Evolutionary conservation across 2,329 filamentous ascomycete genomes (phyloP).

Genomic region (Cladosporium sp.): DNA sequence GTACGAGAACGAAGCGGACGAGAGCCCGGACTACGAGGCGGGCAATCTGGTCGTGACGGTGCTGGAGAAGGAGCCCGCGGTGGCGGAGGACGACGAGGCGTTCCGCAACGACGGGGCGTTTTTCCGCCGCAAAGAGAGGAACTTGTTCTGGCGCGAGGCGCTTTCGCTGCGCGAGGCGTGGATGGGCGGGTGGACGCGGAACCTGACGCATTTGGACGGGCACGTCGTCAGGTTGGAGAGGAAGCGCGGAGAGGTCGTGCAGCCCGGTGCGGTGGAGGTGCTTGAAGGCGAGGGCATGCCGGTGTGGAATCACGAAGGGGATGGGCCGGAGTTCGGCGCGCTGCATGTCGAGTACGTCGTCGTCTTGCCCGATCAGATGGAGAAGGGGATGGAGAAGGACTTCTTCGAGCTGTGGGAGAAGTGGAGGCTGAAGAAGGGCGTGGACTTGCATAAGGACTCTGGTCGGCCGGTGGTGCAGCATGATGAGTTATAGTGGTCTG

Average conservation of each 20-base stretch:
- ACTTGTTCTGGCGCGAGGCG: slow-evolving; percentile 91
- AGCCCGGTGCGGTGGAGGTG: slow-evolving; percentile 78
- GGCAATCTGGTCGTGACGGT: slow-evolving; percentile 84
- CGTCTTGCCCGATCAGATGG: slow-evolving; percentile 90
- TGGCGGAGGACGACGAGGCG: slow-evolving; percentile 53
- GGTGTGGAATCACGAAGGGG: slow-evolving; percentile 68
- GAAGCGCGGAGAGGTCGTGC: slow-evolving; percentile 72
- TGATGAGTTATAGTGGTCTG: slow-evolving; percentile 35
- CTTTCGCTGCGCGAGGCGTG: slow-evolving; percentile 88
- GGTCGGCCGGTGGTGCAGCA: slow-evolving; percentile 46
- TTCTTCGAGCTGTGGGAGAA: slow-evolving; percentile 89
- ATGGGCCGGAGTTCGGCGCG: slow-evolving; percentile 51
- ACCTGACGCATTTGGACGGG: slow-evolving; percentile 89
- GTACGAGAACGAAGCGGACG: slow-evolving; percentile 95
- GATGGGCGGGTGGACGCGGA: slow-evolving; percentile 95
- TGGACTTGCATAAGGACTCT: slow-evolving; percentile 72
- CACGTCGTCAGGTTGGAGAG: slow-evolving; percentile 78
- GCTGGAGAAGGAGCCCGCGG: slow-evolving; percentile 66
- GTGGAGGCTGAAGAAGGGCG: slow-evolving; percentile 80
- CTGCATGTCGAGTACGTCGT: slow-evolving; percentile 68
- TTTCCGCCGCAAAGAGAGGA: slow-evolving; percentile 80
- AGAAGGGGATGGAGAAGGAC: slow-evolving; percentile 86
- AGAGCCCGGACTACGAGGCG: slow-evolving; percentile 88
- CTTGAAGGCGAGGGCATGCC: slow-evolving; percentile 89
- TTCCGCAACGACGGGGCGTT: slow-evolving; percentile 79